Conservation (phyloP, 139 green algal genomes). For the Yamagishiella unicocca region DNA sequence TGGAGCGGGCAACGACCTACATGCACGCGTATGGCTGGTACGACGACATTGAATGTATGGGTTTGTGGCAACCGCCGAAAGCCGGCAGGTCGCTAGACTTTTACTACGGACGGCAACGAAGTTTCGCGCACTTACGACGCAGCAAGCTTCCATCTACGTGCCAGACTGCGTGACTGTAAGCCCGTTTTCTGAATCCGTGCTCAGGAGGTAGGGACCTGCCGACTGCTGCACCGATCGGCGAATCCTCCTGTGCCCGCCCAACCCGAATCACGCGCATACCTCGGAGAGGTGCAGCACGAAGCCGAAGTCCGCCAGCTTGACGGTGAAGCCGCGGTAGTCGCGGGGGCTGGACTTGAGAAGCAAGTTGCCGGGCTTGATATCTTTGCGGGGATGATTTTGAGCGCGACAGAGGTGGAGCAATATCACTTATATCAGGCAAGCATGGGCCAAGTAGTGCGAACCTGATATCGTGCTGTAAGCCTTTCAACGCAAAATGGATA, state of each 20-base stretch:
- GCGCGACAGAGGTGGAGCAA: background rate
- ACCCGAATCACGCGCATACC: background rate
- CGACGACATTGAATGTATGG: too few species aligned
- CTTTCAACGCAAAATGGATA: background rate
- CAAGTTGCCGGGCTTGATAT: constrained; percentile 43
- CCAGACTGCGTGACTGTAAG: too few species aligned
- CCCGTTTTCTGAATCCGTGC: too few species aligned
- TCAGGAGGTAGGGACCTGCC: too few species aligned
- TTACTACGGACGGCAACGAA: too few species aligned
- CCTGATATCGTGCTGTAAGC: background rate
- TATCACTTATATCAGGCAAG: background rate
- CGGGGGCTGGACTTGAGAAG: constrained; percentile 36
- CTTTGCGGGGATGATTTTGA: background rate
- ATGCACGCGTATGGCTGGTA: too few species aligned
- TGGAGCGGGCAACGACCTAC: too few species aligned
- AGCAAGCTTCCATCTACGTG: too few species aligned
- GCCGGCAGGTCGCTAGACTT: too few species aligned
- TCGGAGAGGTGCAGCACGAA: constrained; percentile 31
- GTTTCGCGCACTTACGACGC: too few species aligned
- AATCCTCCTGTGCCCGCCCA: background rate
- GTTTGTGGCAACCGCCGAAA: too few species aligned
- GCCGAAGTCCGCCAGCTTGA: constrained; percentile 34
- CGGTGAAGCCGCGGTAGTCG: constrained; percentile 26
- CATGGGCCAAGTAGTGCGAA: background rate
- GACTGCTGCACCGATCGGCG: too few species aligned